phyloP scores from a whole-genome alignment of 441 rosid genomes.

The Gossypium aridum region DNA sequence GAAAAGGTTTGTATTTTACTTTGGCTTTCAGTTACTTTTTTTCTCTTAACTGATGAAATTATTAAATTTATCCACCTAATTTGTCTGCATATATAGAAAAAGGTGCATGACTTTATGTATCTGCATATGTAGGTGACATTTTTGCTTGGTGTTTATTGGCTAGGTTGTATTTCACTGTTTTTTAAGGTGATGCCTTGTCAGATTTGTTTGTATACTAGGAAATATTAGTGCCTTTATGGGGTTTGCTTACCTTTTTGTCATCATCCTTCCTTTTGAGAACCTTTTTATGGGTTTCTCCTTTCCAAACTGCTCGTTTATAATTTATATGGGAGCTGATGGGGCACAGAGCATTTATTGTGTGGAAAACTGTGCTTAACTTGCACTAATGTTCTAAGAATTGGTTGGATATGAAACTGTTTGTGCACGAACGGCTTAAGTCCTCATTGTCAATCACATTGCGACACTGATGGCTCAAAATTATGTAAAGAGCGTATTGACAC shows the following conservation, averaged over 20 bases:
- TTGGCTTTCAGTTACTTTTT: not conserved
- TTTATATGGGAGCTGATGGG: not conserved
- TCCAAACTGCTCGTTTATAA: not conserved
- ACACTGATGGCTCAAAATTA: not conserved
- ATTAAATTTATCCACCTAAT: not conserved
- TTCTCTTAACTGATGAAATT: not conserved
- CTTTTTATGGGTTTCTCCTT: not conserved
- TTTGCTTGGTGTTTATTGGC: not conserved
- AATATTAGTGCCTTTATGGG: not conserved
- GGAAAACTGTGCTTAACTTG: not conserved
- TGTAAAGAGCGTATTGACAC: not conserved
- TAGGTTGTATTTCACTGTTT: not conserved
- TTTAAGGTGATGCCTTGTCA: not conserved
- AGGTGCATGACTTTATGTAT: not conserved
- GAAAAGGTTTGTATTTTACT: constrained; percentile 57
- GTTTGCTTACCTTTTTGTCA: not conserved
- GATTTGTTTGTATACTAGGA: not conserved
- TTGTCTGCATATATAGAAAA: not conserved
- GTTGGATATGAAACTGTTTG: not conserved
- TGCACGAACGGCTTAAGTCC: not conserved
- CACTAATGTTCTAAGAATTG: not conserved
- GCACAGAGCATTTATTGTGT: not conserved
- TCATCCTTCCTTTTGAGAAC: not conserved
- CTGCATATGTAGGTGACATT: not conserved
- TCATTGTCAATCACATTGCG: not conserved